Evolutionary conservation across 148 eudicot species (phyloP).

Genomic region (Chenopodium suecicum): DNA sequence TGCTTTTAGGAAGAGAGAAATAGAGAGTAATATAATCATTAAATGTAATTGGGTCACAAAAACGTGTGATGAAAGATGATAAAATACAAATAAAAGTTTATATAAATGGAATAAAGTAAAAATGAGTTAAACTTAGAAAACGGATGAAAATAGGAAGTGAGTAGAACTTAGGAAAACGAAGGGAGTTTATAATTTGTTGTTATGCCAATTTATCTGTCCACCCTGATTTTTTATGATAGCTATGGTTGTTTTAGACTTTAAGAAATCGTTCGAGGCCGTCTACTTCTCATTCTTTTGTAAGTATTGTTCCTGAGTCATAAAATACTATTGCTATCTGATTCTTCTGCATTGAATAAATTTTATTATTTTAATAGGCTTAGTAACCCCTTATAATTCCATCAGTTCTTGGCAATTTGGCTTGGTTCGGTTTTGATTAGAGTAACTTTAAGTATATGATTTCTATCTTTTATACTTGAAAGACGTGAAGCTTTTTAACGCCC

Average conservation of each 20-base stretch:
- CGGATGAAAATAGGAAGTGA: too few species aligned
- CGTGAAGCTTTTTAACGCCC: neutral
- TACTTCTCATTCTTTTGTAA: neutral
- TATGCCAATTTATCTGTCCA: neutral
- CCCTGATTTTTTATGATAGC: neutral
- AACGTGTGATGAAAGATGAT: too few species aligned
- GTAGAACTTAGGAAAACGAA: too few species aligned
- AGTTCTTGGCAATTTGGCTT: neutral
- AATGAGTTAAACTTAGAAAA: too few species aligned
- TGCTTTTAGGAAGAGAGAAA: too few species aligned
- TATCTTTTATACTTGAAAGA: neutral
- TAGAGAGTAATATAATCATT: too few species aligned
- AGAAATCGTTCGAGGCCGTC: neutral
- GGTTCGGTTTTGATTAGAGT: neutral
- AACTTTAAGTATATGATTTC: neutral
- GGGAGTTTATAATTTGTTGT: neutral
- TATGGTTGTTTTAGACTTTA: neutral
- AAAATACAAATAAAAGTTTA: too few species aligned
- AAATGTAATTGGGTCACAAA: too few species aligned
- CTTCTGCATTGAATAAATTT: neutral
- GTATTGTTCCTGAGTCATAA: neutral
- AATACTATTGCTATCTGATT: neutral
- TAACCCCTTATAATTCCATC: neutral
- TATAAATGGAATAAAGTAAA: too few species aligned
- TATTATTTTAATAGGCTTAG: neutral